Evolutionary conservation across 2,329 filamentous ascomycete species (phyloP).

Genomic region (Daldinia sp.): DNA sequence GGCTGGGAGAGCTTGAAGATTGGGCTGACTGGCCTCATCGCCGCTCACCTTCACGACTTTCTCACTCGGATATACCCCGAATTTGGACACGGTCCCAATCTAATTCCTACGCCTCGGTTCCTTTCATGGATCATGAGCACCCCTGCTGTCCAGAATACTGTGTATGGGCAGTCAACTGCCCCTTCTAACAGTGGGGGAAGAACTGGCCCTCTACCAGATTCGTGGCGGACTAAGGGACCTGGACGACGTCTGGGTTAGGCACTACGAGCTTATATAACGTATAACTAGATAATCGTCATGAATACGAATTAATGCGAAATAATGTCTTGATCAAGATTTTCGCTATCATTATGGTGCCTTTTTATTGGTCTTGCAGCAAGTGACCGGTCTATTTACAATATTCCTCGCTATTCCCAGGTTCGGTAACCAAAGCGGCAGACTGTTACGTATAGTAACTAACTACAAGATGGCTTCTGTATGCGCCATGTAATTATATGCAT

Average conservation of each 20-base stretch:
- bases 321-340: not conserved
- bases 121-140: conserved; percentile 75
- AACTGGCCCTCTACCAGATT: conserved; percentile 68
- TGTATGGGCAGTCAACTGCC: conserved; percentile 73
- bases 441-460: conserved; percentile 5
- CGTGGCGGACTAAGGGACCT: conserved; percentile 72
- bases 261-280: not conserved
- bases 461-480: conserved; percentile 1
- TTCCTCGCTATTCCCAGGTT: not conserved
- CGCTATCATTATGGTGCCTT: not conserved
- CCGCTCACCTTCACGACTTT: conserved; percentile 93
- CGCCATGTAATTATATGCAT: conserved; percentile 2
- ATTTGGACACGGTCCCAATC: conserved; percentile 85
- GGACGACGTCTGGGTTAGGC: conserved; percentile 71
- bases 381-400: conserved; percentile 3
- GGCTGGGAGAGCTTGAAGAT: conserved; percentile 69
- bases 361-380: not conserved
- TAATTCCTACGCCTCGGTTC: conserved; percentile 78
- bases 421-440: not conserved
- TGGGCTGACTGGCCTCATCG: conserved; percentile 82
- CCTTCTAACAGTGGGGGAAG: conserved; percentile 52
- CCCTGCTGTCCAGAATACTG: conserved; percentile 61
- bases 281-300: no score
- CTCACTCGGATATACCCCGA: conserved; percentile 87
- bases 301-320: not conserved